These are phyloP conservation scores for Vigna reflexopilosa DNA, from an alignment of 306 rosid species.

Conservation along the genomic window DNA sequence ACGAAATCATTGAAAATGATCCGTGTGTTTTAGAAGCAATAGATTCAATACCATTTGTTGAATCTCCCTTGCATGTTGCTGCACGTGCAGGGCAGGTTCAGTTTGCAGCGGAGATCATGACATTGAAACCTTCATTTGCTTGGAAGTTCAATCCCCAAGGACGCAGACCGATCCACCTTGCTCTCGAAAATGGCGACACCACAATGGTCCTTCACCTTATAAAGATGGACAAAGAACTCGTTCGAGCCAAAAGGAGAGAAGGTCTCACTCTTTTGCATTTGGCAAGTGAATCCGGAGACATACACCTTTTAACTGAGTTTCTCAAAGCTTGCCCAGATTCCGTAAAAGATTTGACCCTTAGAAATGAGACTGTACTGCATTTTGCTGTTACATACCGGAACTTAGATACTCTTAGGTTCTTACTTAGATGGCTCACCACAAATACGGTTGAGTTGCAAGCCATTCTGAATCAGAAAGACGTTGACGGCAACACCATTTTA, in stretches of 20 bases:
- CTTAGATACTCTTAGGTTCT: slow-evolving; percentile 16
- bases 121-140: background rate
- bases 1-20: background rate
- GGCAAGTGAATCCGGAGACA: background rate
- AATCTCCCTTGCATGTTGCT: background rate
- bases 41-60: background rate
- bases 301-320: slow-evolving; percentile 35
- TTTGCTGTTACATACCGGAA: slow-evolving; percentile 28
- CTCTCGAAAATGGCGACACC: background rate
- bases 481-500: slow-evolving; percentile 41
- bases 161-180: background rate
- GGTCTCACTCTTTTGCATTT: background rate
- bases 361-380: slow-evolving; percentile 49
- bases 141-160: background rate
- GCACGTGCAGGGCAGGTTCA: background rate
- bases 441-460: too few relatives aligned
- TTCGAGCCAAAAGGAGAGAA: background rate
- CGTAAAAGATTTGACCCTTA: slow-evolving; percentile 37
- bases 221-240: background rate
- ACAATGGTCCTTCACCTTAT: background rate
- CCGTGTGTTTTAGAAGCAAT: background rate
- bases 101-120: background rate
- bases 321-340: slow-evolving; percentile 43
- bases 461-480: slow-evolving; percentile 21
- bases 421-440: slow-evolving; percentile 34